These are phyloP conservation scores for Sclerospora graminicola DNA, from an alignment of 352 stramenopile genomes.

Conservation along the genomic window DNA sequence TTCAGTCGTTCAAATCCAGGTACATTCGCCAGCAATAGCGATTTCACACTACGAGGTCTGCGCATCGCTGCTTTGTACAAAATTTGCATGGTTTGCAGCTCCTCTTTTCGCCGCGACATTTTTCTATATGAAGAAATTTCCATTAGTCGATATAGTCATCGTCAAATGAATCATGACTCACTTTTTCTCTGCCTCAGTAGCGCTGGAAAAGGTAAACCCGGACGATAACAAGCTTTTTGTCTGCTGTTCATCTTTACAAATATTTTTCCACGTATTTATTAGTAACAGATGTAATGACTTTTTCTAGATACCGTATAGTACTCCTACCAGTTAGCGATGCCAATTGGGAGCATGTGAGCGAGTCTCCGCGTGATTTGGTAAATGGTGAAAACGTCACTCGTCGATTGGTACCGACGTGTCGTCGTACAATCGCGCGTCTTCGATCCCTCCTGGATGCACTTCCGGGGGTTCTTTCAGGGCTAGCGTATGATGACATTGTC, in stretches of 20 bases:
- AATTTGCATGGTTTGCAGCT: conserved; percentile 34
- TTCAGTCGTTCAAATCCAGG: conserved; percentile 28
- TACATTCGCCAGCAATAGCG: conserved; percentile 26
- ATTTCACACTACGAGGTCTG: conserved; percentile 27
- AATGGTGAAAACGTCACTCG: conserved; percentile 76
- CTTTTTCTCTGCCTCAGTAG: conserved; percentile 21
- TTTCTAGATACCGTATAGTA: neutral
- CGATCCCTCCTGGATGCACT: conserved; percentile 11
- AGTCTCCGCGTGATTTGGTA: conserved; percentile 28
- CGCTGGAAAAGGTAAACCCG: conserved; percentile 32
- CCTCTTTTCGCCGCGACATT: conserved; percentile 26
- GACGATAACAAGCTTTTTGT: conserved; percentile 15
- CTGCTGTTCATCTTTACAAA: conserved; percentile 9
- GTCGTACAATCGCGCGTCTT: conserved; percentile 15
- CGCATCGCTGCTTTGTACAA: conserved; percentile 34
- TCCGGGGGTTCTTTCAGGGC: conserved; percentile 6
- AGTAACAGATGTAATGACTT: neutral
- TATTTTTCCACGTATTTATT: neutral
- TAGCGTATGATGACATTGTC: conserved; percentile 25
- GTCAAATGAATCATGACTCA: conserved; percentile 2
- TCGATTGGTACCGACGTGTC: conserved; percentile 17
- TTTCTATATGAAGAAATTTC: conserved; percentile 7
- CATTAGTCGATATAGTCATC: neutral
- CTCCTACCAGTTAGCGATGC: conserved; percentile 14
- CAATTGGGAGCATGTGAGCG: conserved; percentile 2